Base-by-base conservation (phyloP, 2,329 filamentous ascomycete genomes). In the Leptographium flavum region DNA sequence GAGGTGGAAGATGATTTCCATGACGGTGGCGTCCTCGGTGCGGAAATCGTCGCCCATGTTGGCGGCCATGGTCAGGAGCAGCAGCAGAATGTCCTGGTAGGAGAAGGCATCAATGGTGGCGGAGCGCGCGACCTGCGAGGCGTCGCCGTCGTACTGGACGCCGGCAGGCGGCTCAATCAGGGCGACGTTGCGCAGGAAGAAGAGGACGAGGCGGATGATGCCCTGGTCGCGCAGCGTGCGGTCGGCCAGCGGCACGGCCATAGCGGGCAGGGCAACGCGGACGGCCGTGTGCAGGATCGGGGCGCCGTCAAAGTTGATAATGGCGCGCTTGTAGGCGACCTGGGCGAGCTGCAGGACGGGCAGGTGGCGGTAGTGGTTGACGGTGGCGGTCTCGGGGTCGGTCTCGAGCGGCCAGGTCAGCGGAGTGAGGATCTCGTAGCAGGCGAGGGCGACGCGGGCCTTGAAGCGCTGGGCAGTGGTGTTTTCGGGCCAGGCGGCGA, bases 21-120 rank as follows among this genome's bases (percentile, higher is more conserved):
- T 76, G 21, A 95, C 63, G n/a, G 87, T 73, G 2, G 90, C 79
- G 57, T 96, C 90, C 54, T 96, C 87, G 15, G 80, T 79, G 49
- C 82, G 79, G 60, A 95, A 98, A 55, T 96, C 90, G 35, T 95
- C 87, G 30, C 85, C 86, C 68, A 95, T 90, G 50, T 90, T 93
- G 2, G 88, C 95, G 13, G 87, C 83, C 40, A 98, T 69, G 0
- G 87, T 94, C 43, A 96, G 67, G 21, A 98, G 64, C 3, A 93
- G 71, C 45, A 86, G 77, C 54, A 96, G 84, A 21, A 94, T 84
- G 59, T 95, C 88, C 61, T 98, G 92, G 52, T 82, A 80, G 32
- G 90, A 79, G 55, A 95, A 94, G 1, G 85, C 83, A 55, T 93
- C 84, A 49, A 96, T 88, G 0, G 86, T 84, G 9, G 85, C 78